Percentiles rank a stretch among this genome's conserved stretches.
Evolutionary conservation across 75 land plant species (phyloP).

Genomic region (Sequoia sempervirens): DNA sequence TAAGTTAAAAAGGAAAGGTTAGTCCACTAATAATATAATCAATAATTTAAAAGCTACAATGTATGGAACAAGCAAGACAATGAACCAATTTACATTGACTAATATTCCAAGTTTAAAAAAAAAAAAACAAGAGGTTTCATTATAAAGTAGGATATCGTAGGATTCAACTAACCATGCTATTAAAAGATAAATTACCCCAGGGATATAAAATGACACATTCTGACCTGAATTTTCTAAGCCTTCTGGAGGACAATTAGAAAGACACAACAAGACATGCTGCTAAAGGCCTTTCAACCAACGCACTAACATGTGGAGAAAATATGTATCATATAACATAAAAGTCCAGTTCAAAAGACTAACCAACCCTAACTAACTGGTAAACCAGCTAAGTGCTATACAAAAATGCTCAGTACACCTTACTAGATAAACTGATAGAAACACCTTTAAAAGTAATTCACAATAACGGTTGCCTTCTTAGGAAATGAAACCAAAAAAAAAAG

Average conservation of each 20-base stretch:
- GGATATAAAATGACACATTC: no score
- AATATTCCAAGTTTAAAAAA: background rate
- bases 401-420: background rate
- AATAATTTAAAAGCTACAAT: no score
- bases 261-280: background rate
- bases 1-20: no score
- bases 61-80: no score
- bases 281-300: background rate
- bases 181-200: background rate
- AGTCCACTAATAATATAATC: no score
- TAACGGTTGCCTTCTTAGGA: background rate
- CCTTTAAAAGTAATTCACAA: background rate
- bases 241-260: background rate
- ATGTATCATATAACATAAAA: background rate
- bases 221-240: background rate
- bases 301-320: background rate
- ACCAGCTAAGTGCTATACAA: background rate
- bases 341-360: background rate
- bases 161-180: background rate
- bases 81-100: no score
- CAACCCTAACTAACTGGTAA: background rate
- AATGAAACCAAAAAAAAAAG: background rate
- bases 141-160: background rate
- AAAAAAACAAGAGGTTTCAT: background rate
- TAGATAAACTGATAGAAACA: background rate